Evolutionary conservation across 148 eudicot species (phyloP).

Genomic region (Persicaria maculosa): DNA sequence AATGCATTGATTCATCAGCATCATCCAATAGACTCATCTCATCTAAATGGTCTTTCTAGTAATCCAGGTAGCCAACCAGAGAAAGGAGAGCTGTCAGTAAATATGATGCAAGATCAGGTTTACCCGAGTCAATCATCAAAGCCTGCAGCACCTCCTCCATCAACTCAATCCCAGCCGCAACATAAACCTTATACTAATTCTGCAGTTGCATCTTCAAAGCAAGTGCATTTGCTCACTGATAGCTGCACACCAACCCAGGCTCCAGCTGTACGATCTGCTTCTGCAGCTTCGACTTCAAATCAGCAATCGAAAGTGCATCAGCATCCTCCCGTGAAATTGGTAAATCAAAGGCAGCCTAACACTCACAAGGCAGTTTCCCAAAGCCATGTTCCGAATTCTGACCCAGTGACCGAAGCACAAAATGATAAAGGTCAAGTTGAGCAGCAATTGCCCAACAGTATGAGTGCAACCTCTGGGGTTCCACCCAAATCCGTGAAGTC

Average conservation of each 20-base stretch:
- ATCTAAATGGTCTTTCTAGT: constrained; percentile 42
- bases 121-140: constrained; percentile 35
- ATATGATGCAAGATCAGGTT: constrained; percentile 38
- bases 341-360: constrained; percentile 36
- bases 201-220: constrained; percentile 38
- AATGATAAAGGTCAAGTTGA: constrained; percentile 30
- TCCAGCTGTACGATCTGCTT: constrained; percentile 31
- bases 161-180: constrained; percentile 31
- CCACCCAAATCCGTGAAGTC: constrained; percentile 14
- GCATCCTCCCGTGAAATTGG: constrained; percentile 34
- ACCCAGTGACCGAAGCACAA: constrained; percentile 33
- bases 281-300: constrained; percentile 29
- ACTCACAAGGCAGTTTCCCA: constrained; percentile 38
- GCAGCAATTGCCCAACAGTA: constrained; percentile 28
- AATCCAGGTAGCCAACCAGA: constrained; percentile 37
- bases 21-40: constrained; percentile 30
- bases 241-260: constrained; percentile 17
- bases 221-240: constrained; percentile 22
- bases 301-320: constrained; percentile 35
- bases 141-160: constrained; percentile 25
- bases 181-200: constrained; percentile 33
- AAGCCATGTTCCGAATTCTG: constrained; percentile 37
- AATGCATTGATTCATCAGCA: constrained; percentile 48
- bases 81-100: constrained; percentile 42
- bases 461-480: no score